Base-by-base conservation (phyloP, 208 protist genomes). In the Phytomonas sp. region DNA sequence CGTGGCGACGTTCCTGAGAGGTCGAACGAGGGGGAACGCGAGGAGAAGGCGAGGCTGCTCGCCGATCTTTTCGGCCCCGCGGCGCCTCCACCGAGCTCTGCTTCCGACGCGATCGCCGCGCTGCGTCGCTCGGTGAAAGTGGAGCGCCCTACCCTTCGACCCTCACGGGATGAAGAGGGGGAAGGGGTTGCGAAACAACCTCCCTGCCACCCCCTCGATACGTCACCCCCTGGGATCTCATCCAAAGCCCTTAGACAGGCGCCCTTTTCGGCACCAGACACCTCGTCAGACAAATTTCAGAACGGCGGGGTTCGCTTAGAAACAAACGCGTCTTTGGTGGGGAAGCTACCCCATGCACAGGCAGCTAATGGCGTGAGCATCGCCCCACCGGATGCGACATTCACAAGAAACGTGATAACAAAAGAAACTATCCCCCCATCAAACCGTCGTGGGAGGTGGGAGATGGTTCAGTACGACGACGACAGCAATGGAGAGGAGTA, bases 391-490 rank as follows among this genome's bases (percentile, higher is more conserved):
- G 13, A 51, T 51, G 40, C 40, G 40, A 15, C 40, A 51, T 15
- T 17, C 13, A 51, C 40, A 51, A 20, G 4, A 51, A 51, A 15
- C 20, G 13, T 33, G 8, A 23, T 56, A 13, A 53, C 15, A 13
- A 78, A 80, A 46, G 75, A 80, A n/a, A 75, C 71, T 0, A 46
- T 68, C 2, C 60, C 81, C 30, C 76, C 73, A 29, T 63, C 37
- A 4, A 62, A 71, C 31, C 81, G 87, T 17, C 46, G 66, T 30
- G 78, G 73, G 43, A 78, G 89, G 17, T 93, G 87, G 89, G 80
- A 84, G 66, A 82, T 91, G 53, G 74, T 95, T 36, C 87, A 95
- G 76, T 95, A 95, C 73, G 79, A 85, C 23, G 83, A 84, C 9
- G 85, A 79, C 0, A 73, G 74, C 11, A 78, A 75, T 28, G 51